Base-by-base conservation (phyloP, 1,139 yeast species). In the Diutina mesorugosa region DNA sequence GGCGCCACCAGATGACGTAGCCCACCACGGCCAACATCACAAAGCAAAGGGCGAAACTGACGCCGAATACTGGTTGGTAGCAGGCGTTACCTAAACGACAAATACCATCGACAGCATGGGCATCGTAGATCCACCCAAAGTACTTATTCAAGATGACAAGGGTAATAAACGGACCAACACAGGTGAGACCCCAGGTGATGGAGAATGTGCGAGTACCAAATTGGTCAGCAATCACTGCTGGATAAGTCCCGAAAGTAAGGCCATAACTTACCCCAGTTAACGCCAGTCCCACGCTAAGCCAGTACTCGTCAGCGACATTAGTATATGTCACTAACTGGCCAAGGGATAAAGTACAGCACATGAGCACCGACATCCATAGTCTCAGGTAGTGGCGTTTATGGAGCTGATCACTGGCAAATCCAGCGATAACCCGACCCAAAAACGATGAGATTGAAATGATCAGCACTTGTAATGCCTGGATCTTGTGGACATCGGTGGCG, bases 231-330 rank as follows among this genome's bases (percentile, higher is more conserved):
- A 87, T 74, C 29, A 88, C 81, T 1, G 93, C 86, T 0, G 96
- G 96, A 66, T 83, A 87, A 6, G 90, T 78, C 0, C 96, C 93
- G 67, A 86, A 89, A 56, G 85, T 74, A 56, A 86, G 77, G 0
- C 97, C 97, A 69, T 88, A 90, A n/a, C 90, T 84, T 54, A 78
- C 72, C 0, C 96, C 96, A 57, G 84, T 79, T 6, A 82, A 66
- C 41, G 79, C 69, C 0, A 93, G 85, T 7, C 41, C 53, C 28
- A 50, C 45, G 14, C 41, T 29, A 32, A 50, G 53, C 53, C 53
- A 50, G 9, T 6, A n/a, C 9, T 38, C 10, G 12, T 50, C 53
- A 45, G 53, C 32, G 5, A 50, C 53, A 16, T 50, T 50, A 0
- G 74, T 63, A 61, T 58, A 67, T 60, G 59, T 69, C 60, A 58